Evolutionary conservation across 139 green algal species (phyloP), one percentile per base, ranked within the genome.

Genomic region (Mychonastes homosphaera): DNA sequence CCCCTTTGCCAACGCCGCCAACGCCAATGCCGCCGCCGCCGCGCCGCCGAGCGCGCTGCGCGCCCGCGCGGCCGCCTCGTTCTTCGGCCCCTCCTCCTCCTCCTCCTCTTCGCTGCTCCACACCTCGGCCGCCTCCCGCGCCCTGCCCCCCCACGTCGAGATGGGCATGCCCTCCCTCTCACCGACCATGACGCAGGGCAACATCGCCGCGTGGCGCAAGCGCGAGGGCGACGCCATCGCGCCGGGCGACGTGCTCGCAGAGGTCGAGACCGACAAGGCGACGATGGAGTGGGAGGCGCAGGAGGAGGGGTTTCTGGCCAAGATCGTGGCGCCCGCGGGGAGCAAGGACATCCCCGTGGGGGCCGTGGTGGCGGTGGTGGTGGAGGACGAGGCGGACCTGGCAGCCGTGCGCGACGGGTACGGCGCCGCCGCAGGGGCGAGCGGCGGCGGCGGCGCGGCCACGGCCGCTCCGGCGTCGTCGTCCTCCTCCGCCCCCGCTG

Each of bases 211-310:
- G 3, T 96, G 89, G 89, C 76, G 70, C 47, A 87, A 88, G 66
- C 43, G 33, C 19, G 72, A 77, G 48, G 72, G 78, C 16, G 78
- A 81, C 19, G 13, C 46, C n/a, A 29, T 83, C 2, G 34, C 53
- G 3, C 62, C 78, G 7, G 78, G 73, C 1, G 50, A 75, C 21
- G 67, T 88, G 15, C 56, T 95, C 3, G 86, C 84, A 5, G 84
- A 95, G 54, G 69, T 97, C 19, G 89, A 97, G 69, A 97, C 90
- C 5, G 92, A 99, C 70, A 99, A 97, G 75, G 84, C 84, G 9
- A 84, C 73, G n/a, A 74, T 86, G 27, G 76, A 79, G 48, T 78
- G 68, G 70, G 77, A 87, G 65, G 61, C 67, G 2, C 55, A 75
- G 60, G 73, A 84, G 29, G 78, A 83, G 41, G 78, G 76, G 2